Evolutionary conservation across 2,329 filamentous ascomycete species (phyloP), one percentile per base, ranked within the genome.

Genomic region (Stagonosporopsis vannaccii): DNA sequence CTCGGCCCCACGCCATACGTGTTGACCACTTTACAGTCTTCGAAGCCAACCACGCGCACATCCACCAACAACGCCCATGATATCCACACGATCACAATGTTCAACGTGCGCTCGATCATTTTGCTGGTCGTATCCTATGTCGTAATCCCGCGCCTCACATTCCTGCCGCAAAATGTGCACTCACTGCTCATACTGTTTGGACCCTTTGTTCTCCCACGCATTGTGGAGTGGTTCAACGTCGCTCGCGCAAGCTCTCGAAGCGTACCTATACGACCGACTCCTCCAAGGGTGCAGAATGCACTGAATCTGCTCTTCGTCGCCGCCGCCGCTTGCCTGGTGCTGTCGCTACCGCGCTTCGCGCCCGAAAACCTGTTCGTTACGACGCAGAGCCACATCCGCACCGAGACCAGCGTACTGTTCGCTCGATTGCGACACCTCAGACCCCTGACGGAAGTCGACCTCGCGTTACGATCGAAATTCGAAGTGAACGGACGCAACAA

Each of bases 321-420:
- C 60, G 80, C 80, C 41, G 63, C 81, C 40, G 59, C 83, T 55
- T 84, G 82, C 63, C 75, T 90, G 47, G 67, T 87, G 56, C 83
- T 86, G 56, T 87, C 89, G 15, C 78, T 94, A 0, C 88, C 91
- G 0, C 62, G 78, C 56, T 87, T 92, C 69, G 80, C 85, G 6
- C 89, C 90, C 4, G 87, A 91, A 72, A 97, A 97, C 78, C 80
- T 98, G 75, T 97, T 98, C 81, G 71, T 76, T 26, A 76, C 81
- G 17, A 97, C 94, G 1, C 82, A 87, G 53, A 95, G 91, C 46
- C 90, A 93, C 30, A 86, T 98, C 17, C 90, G 92, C 68, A 94
- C 90, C 37, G 88, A 92, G n/a, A 88, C 86, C 37, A 90, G 94
- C 70, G 88, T 96, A 30, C 83, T 98, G 58, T 95, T 97, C 76